Conservation (phyloP, 768 basidiomycete genomes). For the Lentinus brumalis region DNA sequence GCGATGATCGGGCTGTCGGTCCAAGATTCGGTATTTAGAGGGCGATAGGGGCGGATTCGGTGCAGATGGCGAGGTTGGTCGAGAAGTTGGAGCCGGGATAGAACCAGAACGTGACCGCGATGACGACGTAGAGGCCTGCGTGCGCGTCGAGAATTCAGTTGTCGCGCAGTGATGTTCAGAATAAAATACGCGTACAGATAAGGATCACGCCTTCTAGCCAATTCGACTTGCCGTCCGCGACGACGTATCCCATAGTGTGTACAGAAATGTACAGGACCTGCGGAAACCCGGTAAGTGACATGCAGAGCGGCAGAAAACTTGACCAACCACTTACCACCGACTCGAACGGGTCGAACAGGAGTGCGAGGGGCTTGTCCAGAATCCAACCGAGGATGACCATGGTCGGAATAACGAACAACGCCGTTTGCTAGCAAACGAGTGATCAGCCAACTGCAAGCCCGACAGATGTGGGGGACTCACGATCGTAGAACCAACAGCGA, state of each 20-base stretch:
- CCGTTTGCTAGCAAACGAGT: constrained; percentile 57
- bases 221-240: constrained; percentile 87
- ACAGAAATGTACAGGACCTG: constrained; percentile 48
- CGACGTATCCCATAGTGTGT: constrained; percentile 77
- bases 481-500: constrained; percentile 80
- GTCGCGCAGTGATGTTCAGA: constrained; percentile 1
- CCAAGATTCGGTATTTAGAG: neutral
- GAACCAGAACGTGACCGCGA: constrained; percentile 57
- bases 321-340: constrained; percentile 45
- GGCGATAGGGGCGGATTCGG: constrained; percentile 15
- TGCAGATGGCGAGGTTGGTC: constrained; percentile 31
- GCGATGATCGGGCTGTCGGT: neutral
- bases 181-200: constrained; percentile 47
- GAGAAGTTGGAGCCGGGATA: constrained; percentile 45
- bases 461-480: constrained; percentile 40
- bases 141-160: neutral
- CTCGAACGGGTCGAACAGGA: constrained; percentile 88
- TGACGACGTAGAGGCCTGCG: constrained; percentile 55
- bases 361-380: constrained; percentile 73
- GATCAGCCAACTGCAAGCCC: neutral
- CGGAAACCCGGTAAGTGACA: neutral
- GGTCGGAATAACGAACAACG: constrained; percentile 70
- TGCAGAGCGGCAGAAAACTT: neutral
- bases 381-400: constrained; percentile 83
- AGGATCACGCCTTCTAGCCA: constrained; percentile 90